Percentiles rank a stretch among this genome's conserved stretches.
These are phyloP conservation scores for Peniophora sp. DNA, from an alignment of 1,284 basidiomycete genomes.

Conservation along the genomic window DNA sequence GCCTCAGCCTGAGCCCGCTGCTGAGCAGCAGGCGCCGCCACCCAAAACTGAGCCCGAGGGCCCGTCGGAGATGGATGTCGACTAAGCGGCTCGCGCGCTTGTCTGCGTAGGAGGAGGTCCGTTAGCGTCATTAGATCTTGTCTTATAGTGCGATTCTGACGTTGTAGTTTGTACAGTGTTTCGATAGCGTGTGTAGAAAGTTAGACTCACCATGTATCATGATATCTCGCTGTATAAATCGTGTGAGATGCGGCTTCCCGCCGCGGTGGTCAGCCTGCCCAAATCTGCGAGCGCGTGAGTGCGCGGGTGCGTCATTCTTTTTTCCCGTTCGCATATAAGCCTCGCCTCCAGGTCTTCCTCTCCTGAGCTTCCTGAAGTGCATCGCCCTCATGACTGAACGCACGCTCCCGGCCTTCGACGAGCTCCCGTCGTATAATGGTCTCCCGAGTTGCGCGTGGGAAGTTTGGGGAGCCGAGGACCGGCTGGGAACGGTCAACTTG, in stretches of 20 bases:
- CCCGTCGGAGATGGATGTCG: slow-evolving; percentile 76
- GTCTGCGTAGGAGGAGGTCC: background rate
- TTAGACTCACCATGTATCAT: no score
- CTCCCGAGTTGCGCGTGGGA: slow-evolving; percentile 63
- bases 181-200: background rate
- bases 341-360: no score
- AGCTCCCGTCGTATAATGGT: slow-evolving; percentile 51
- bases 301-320: no score
- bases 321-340: no score
- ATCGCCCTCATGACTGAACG: background rate
- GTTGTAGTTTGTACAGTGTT: background rate
- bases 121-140: background rate
- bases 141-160: background rate
- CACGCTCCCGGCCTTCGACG: slow-evolving; percentile 50
- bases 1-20: slow-evolving; percentile 34
- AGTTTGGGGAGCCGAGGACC: slow-evolving; percentile 63
- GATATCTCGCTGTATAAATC: no score
- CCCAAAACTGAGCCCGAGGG: slow-evolving; percentile 32
- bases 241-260: no score
- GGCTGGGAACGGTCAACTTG: slow-evolving; percentile 66
- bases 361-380: no score
- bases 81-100: slow-evolving; percentile 33
- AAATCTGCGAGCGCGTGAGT: no score
- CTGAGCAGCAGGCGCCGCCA: slow-evolving; percentile 26
- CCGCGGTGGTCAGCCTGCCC: no score